Percentiles rank a stretch among this genome's conserved stretches.
phyloP scores from a whole-genome alignment of 352 stramenopile species.

The Phytophthora brassicae region DNA sequence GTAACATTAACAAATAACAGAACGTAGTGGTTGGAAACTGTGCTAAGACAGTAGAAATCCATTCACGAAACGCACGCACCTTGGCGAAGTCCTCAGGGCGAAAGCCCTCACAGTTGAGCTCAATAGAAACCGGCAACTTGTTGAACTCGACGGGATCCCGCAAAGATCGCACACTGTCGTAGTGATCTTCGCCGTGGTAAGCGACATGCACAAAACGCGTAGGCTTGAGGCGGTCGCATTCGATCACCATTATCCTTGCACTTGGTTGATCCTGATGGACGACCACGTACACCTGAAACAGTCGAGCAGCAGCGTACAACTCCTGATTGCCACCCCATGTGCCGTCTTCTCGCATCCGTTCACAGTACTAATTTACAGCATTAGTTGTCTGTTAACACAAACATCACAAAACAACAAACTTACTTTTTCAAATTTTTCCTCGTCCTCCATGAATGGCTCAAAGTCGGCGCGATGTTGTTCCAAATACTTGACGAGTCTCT shows the following conservation, averaged over 20 bases:
- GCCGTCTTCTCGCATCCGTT: slow-evolving; percentile 74
- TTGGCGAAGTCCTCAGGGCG: slow-evolving; percentile 55
- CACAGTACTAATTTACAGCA: slow-evolving; percentile 55
- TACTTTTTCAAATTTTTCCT: slow-evolving; percentile 85
- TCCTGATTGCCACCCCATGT: slow-evolving; percentile 87
- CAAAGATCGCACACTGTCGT: slow-evolving; percentile 73
- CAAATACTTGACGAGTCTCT: slow-evolving; percentile 77
- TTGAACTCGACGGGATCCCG: slow-evolving; percentile 40
- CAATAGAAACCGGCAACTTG: slow-evolving; percentile 44
- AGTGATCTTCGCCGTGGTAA: slow-evolving; percentile 81
- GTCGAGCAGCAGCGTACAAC: slow-evolving; percentile 65
- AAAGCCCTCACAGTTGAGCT: slow-evolving; percentile 62
- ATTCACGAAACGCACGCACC: slow-evolving; percentile 32
- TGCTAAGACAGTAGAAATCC: slow-evolving; percentile 12
- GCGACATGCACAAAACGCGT: slow-evolving; percentile 55
- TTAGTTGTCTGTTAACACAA: too few relatives aligned
- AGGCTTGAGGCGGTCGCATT: slow-evolving; percentile 63
- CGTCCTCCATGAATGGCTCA: slow-evolving; percentile 88
- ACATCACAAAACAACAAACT: not conserved
- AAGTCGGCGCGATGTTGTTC: slow-evolving; percentile 73
- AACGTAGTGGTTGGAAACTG: slow-evolving; percentile 7
- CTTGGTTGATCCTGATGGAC: slow-evolving; percentile 64
- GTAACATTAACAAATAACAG: not conserved
- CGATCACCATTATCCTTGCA: slow-evolving; percentile 63
- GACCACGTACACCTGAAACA: slow-evolving; percentile 78